Conservation (phyloP, 768 basidiomycete species). For the Suillus occidentalis region DNA sequence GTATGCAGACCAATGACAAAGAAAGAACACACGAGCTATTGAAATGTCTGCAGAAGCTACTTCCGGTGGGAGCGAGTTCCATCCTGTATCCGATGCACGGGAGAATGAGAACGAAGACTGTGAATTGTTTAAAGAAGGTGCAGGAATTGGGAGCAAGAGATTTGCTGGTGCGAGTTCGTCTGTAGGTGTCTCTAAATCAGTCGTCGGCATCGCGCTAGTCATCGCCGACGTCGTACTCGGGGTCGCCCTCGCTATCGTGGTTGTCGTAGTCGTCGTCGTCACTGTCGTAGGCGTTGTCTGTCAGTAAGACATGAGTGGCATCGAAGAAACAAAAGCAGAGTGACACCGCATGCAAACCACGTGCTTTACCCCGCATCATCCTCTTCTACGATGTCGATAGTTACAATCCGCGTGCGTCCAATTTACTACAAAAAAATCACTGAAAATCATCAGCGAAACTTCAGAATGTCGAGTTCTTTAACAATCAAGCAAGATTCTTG, state of each 20-base stretch:
- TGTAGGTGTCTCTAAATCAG: not conserved
- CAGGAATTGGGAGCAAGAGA: constrained; percentile 45
- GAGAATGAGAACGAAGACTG: constrained; percentile 47
- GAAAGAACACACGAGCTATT: constrained; percentile 52
- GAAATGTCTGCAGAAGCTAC: constrained; percentile 56
- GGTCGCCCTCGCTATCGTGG: constrained; percentile 11
- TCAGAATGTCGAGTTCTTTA: constrained; percentile 86
- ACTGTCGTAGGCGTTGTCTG: not conserved
- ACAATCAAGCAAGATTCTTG: constrained; percentile 90
- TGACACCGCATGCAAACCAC: constrained; percentile 11
- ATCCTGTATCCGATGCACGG: constrained; percentile 38
- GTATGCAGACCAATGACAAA: constrained; percentile 1
- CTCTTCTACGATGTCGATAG: constrained; percentile 54
- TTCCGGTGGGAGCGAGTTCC: constrained; percentile 48
- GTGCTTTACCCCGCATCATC: constrained; percentile 6
- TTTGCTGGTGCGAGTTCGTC: constrained; percentile 18
- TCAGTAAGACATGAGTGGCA: constrained; percentile 5
- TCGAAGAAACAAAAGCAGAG: constrained; percentile 8
- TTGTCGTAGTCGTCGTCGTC: not conserved
- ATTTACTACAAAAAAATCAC: not conserved
- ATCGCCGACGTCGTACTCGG: constrained; percentile 16
- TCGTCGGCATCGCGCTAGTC: not conserved
- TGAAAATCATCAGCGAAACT: not conserved
- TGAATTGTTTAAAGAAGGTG: constrained; percentile 37
- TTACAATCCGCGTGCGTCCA: constrained; percentile 61